phyloP scores from a whole-genome alignment of 805 yeast genomes.

The Lipomyces yamanashiensis region DNA sequence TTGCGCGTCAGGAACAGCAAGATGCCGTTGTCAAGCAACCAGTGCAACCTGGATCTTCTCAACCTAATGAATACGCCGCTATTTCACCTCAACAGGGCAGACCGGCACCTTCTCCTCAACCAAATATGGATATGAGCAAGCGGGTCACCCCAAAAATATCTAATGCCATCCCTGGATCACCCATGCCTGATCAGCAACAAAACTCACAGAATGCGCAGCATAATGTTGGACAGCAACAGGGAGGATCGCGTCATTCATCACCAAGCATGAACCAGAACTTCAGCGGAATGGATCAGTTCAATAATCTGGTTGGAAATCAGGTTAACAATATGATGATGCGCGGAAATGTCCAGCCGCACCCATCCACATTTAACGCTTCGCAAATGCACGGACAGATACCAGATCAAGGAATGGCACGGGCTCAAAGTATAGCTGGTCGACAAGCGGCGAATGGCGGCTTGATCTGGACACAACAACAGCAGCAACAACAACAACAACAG shows the following conservation, averaged over 20 bases:
- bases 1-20: conserved; percentile 48
- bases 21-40: conserved; percentile 35
- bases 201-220: conserved; percentile 19
- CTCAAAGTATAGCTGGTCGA: conserved; percentile 17
- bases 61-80: conserved; percentile 41
- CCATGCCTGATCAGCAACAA: conserved; percentile 34
- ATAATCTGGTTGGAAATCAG: conserved; percentile 41
- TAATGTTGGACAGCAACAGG: conserved; percentile 13
- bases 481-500: background rate
- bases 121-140: conserved; percentile 36
- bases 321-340: conserved; percentile 35
- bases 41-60: conserved; percentile 4
- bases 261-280: conserved; percentile 40
- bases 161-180: conserved; percentile 39
- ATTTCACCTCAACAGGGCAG: conserved; percentile 31
- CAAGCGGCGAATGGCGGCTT: conserved; percentile 17
- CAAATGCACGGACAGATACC: conserved; percentile 23
- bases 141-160: conserved; percentile 43
- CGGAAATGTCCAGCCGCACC: conserved; percentile 24
- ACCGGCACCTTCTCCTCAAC: conserved; percentile 29
- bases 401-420: conserved; percentile 15
- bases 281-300: conserved; percentile 41
- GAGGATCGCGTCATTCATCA: conserved; percentile 40
- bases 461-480: conserved; percentile 27
- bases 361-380: conserved; percentile 15